A percentile compares a stretch with the other conserved stretches of the same genome.
Evolutionary conservation across 2,329 filamentous ascomycete genomes (phyloP).

Genomic region (Cryphonectria parasitica): DNA sequence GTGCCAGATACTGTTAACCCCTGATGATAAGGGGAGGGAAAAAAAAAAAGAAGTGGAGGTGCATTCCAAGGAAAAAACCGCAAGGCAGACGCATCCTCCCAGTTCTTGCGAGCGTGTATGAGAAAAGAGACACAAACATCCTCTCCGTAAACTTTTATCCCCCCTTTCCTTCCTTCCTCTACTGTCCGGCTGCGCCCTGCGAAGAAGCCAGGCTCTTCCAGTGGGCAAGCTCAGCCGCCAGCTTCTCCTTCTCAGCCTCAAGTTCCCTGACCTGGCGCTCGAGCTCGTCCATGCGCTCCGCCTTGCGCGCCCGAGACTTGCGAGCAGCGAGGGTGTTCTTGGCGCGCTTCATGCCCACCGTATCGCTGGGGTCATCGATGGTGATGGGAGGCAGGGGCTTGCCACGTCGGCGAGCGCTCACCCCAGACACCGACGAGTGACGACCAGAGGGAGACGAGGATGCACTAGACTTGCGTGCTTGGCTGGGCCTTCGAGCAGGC

Average conservation of each 20-base stretch:
- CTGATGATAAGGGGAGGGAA: background rate
- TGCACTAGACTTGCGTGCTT: constrained; percentile 52
- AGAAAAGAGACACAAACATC: constrained; percentile 14
- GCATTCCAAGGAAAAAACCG: constrained; percentile 13
- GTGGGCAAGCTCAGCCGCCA: constrained; percentile 54
- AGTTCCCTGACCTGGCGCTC: constrained; percentile 74
- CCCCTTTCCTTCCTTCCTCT: background rate
- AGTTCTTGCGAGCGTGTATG: constrained; percentile 22
- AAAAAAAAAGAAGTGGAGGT: constrained; percentile 9
- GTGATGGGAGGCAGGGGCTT: constrained; percentile 81
- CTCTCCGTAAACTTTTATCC: constrained; percentile 33
- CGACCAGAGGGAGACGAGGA: constrained; percentile 53
- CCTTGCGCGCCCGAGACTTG: constrained; percentile 88
- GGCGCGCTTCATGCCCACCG: constrained; percentile 86
- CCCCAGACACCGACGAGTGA: constrained; percentile 71
- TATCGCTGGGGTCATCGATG: constrained; percentile 73
- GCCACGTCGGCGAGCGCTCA: constrained; percentile 73
- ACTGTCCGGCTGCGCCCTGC: constrained; percentile 39
- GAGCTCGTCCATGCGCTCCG: constrained; percentile 73
- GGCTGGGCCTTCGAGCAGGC: constrained; percentile 44
- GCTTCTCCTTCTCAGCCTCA: constrained; percentile 44
- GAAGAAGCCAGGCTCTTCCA: constrained; percentile 63
- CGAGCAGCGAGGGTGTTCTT: constrained; percentile 92
- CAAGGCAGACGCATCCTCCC: constrained; percentile 23
- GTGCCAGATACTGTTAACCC: constrained; percentile 11